Base-by-base conservation (phyloP, 2,329 filamentous ascomycete species). In the Trichophyton rubrum region DNA sequence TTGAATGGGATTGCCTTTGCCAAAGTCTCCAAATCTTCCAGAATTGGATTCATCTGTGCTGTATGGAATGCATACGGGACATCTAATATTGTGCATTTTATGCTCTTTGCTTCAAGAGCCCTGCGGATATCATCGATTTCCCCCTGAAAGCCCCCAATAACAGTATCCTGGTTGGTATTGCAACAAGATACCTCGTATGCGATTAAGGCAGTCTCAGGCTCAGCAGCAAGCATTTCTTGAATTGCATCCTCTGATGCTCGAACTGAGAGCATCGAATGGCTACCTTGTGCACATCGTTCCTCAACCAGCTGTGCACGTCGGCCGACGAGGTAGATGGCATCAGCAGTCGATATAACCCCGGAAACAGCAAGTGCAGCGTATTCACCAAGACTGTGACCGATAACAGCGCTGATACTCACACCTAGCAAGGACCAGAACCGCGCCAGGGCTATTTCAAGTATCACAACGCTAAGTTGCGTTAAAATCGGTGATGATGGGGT, bases 1-100 rank as follows among this genome's bases (percentile, higher is more conserved):
- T 78, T 75, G 74, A 85, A 86, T 17, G 73, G 74, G 38, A 86
- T 80, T 9, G 69, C 70, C 2, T 76, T 73, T 2, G 83, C 82
- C 41, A 79, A 70, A 5, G 20, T 7, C 45, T 51, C 45, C 22
- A 51, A 17, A 22, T 27, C 45, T 30, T 51, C 45, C 9, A 51
- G 2, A 8, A 51, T 24, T 27, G 45, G 9, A 9, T 51, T 22
- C 45, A 86, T 80, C 67, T 87, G 84, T 5, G 79, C 77, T 51
- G 84, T 85, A 71, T 87, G 85, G 75, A 86, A 86, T 5, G 84
- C 84, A 66, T 83, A 87, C 3, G 84, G 82, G 15, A 87, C 80
- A 62, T 84, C 81, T n/a, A 88, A 22, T 3, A 24, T 20, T 22
- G 22, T 51, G 20, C 45, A 76, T 68, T 80, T 80, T 13, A 79